phyloP scores from a whole-genome alignment of 2,329 filamentous ascomycete species.

The Esteya vermicola region DNA sequence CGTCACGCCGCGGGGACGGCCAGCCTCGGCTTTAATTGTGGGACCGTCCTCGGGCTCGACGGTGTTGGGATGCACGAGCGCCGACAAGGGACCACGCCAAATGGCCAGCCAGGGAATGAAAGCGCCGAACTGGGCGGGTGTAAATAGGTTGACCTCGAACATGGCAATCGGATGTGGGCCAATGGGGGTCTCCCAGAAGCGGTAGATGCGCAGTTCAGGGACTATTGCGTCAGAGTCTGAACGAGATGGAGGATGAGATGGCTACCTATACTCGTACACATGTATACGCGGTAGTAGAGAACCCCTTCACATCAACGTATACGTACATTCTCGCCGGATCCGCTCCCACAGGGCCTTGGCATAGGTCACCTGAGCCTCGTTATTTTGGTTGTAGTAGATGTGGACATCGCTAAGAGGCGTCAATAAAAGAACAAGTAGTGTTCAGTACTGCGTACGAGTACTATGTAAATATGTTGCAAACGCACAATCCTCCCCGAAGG shows the following conservation, averaged over 20 bases:
- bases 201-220: constrained; percentile 73
- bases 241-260: too few species aligned
- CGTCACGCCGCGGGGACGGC: constrained; percentile 4
- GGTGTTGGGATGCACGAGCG: constrained; percentile 71
- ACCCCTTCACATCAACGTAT: too few species aligned
- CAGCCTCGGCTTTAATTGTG: too few species aligned
- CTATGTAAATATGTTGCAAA: too few species aligned
- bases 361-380: constrained; percentile 47
- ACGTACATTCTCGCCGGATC: constrained; percentile 65
- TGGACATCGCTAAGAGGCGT: constrained; percentile 50
- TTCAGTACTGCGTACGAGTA: too few species aligned
- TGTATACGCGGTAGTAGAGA: too few species aligned
- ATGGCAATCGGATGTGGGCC: constrained; percentile 75
- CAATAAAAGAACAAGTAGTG: not conserved
- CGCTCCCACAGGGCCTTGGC: constrained; percentile 63
- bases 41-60: constrained; percentile 21
- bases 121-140: constrained; percentile 75
- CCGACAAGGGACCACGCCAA: constrained; percentile 67
- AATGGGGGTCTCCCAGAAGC: constrained; percentile 60
- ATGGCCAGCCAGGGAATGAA: constrained; percentile 78
- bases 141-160: constrained; percentile 88
- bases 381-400: constrained; percentile 64
- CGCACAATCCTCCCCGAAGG: constrained; percentile 54
- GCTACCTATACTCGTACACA: too few species aligned
- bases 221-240: too few species aligned